phyloP scores from a whole-genome alignment of 306 rosid genomes.

The Neltuma alba region DNA sequence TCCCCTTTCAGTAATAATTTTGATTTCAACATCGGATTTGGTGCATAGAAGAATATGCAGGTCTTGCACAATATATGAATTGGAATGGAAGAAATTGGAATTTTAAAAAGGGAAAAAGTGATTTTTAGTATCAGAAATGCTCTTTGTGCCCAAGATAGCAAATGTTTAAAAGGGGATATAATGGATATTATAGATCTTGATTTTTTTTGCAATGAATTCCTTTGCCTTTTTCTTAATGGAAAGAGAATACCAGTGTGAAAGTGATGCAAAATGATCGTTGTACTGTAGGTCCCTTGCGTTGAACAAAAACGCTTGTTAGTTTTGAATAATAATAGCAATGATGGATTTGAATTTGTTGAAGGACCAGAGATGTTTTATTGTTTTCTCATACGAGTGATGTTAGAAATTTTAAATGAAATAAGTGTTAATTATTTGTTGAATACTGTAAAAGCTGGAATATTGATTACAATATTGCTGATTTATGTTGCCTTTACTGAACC shows the following conservation, averaged over 20 bases:
- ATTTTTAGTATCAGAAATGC: too few species aligned
- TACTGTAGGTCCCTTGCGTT: too few species aligned
- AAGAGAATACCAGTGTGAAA: background rate
- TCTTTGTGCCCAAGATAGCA: background rate
- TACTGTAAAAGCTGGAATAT: too few species aligned
- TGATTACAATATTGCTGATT: too few species aligned
- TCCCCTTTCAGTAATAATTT: background rate
- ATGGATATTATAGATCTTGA: background rate
- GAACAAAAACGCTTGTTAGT: too few species aligned
- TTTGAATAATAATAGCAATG: too few species aligned
- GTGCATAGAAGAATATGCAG: background rate
- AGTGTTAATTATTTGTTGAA: too few species aligned
- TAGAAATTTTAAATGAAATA: too few species aligned
- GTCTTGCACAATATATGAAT: background rate
- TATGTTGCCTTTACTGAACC: too few species aligned
- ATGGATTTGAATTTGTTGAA: too few species aligned
- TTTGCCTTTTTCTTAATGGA: background rate
- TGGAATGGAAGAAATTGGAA: background rate
- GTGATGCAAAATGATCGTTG: background rate
- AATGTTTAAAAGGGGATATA: background rate
- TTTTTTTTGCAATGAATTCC: background rate
- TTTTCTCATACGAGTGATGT: too few species aligned
- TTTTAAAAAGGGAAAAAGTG: background rate
- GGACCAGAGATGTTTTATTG: too few species aligned
- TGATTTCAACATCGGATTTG: background rate